These are phyloP conservation scores for Prunus mira DNA, from an alignment of 306 rosid genomes.

Conservation along the genomic window DNA sequence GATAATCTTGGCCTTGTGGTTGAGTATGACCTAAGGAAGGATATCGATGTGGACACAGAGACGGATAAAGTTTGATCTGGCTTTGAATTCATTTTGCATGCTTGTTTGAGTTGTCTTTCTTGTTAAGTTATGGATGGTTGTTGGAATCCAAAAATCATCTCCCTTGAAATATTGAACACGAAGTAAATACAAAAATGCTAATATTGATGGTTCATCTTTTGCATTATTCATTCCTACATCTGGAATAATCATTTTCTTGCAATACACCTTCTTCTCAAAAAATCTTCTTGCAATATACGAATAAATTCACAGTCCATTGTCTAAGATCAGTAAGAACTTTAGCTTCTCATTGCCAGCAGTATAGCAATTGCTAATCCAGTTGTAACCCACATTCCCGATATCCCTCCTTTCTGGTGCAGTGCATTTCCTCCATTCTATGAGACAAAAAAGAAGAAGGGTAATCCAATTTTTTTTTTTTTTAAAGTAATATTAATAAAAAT, in stretches of 20 bases:
- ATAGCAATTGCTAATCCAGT: slow-evolving; percentile 46
- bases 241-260: slow-evolving; percentile 19
- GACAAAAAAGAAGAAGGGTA: slow-evolving; percentile 9
- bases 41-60: slow-evolving; percentile 34
- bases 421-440: slow-evolving; percentile 64
- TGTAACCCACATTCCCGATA: slow-evolving; percentile 37
- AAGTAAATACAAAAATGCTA: slow-evolving; percentile 3
- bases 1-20: slow-evolving; percentile 78
- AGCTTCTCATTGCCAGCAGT: slow-evolving; percentile 49
- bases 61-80: slow-evolving; percentile 45
- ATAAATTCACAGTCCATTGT: slow-evolving; percentile 27
- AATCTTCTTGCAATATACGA: slow-evolving; percentile 3
- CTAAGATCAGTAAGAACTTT: slow-evolving; percentile 35
- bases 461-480: neutral
- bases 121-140: slow-evolving; percentile 14
- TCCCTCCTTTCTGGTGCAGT: slow-evolving; percentile 38
- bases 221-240: slow-evolving; percentile 31
- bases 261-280: neutral
- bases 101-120: neutral
- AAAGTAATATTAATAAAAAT: neutral
- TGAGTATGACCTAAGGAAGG: slow-evolving; percentile 67
- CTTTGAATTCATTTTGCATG: slow-evolving; percentile 4
- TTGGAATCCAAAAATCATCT: slow-evolving; percentile 28
- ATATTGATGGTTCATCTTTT: slow-evolving; percentile 3
- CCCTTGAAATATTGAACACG: slow-evolving; percentile 24